A percentile compares a stretch with the other conserved stretches of the same genome.
Evolutionary conservation across 2,329 filamentous ascomycete genomes (phyloP).

Genomic region (Fusarium sp.): DNA sequence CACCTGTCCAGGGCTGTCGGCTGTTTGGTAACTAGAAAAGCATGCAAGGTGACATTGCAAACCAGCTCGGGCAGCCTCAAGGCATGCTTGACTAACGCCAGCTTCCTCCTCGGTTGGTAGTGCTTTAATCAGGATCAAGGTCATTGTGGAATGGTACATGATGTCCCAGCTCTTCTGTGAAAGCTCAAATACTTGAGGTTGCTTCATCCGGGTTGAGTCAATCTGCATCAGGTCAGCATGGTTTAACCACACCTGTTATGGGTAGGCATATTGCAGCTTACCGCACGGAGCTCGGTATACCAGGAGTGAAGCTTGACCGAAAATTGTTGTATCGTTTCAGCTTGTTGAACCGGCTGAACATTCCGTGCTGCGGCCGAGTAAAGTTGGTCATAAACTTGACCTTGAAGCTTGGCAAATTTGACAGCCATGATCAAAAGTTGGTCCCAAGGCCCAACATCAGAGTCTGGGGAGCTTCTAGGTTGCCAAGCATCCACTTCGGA

Average conservation of each 20-base stretch:
- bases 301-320: background rate
- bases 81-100: background rate
- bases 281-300: background rate
- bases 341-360: background rate
- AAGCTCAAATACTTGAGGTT: background rate
- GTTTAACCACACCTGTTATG: background rate
- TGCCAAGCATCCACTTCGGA: background rate
- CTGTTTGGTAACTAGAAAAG: constrained; percentile 3
- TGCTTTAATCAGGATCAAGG: constrained; percentile 2
- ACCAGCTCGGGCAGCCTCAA: background rate
- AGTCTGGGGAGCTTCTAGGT: background rate
- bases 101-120: background rate
- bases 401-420: constrained; percentile 6
- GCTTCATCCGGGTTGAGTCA: background rate
- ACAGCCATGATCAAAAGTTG: background rate
- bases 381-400: background rate
- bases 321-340: background rate
- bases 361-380: background rate
- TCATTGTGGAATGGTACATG: constrained; percentile 3
- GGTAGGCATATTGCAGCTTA: background rate
- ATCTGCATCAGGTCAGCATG: background rate
- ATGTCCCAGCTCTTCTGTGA: constrained; percentile 2
- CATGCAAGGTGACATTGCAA: background rate
- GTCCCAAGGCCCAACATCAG: background rate
- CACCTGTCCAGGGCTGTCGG: background rate